Base-by-base conservation (phyloP, 2,329 filamentous ascomycete species). In the Fusarium coicis region DNA sequence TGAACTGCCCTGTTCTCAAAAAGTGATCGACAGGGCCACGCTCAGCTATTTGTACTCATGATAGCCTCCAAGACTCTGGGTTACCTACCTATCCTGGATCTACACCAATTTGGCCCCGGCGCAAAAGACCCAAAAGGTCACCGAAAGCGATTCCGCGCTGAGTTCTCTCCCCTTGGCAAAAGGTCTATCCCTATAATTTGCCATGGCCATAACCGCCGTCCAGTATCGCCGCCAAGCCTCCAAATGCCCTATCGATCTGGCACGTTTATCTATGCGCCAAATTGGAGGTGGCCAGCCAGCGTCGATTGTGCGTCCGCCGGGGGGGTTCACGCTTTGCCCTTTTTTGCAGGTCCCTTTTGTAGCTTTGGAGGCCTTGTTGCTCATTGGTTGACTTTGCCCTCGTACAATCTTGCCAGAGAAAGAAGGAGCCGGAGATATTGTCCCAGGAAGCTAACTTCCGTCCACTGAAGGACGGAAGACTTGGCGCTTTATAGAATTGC, bases 251-350 rank as follows among this genome's bases (percentile, higher is more conserved):
- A 76, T 78, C 69, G 74, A 78, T 74, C 71, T 70, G 66, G 75
- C 76, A 78, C 75, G 76, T 79, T 79, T 73, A 65, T 70, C 68
- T 72, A 70, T 74, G 74, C 67, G 68, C 66, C 47, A 70, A 59
- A 70, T 68, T 49, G 52, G 55, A 76, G 62, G 63, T 28, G 54
- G 28, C 72, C 72, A 74, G 42, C 74, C 58, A 74, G 65, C 57
- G 42, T 65, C 36, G 49, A 28, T 39, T 65, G 7, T 40, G 36
- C 15, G 30, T 28, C 56, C 28, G 46, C 34, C 34, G 28, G 30
- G 46, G 43, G 59, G 36, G 10, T 34, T 30, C 36, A 32, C 68
- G 68, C 76, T 58, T 74, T 77, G 67, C 76, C 76, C 59, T 53
- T 74, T 77, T 78, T 73, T 72, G 76, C 76, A 77, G 76, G 76